phyloP scores from a whole-genome alignment of 306 rosid genomes.

The Betula pendula region DNA sequence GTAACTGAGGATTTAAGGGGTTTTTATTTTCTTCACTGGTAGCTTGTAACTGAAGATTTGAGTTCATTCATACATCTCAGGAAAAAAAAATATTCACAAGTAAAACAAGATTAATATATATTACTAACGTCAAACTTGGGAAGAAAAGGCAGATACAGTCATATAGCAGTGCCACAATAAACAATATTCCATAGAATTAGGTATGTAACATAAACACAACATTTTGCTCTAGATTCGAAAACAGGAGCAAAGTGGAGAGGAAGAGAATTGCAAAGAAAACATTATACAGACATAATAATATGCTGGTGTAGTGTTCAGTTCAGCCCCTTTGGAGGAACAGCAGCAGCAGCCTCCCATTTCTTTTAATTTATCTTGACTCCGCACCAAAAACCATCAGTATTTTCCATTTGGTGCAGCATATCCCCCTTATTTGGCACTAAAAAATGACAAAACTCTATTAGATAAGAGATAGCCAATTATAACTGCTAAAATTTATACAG shows the following conservation, averaged over 20 bases:
- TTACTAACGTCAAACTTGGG: neutral
- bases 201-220: neutral
- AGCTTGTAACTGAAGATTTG: neutral
- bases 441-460: conserved; percentile 21
- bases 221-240: neutral
- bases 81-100: neutral
- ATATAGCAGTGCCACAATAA: neutral
- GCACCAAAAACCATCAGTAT: conserved; percentile 30
- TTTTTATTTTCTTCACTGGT: neutral
- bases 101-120: neutral
- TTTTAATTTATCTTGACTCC: conserved; percentile 38
- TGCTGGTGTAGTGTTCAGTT: conserved; percentile 46
- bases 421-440: conserved; percentile 43
- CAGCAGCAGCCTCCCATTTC: conserved; percentile 95
- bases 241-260: neutral
- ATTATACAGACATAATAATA: conserved; percentile 60
- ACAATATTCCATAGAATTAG: neutral
- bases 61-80: neutral
- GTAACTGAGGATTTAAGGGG: conserved; percentile 13
- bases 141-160: neutral
- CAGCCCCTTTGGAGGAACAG: conserved; percentile 60
- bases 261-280: conserved; percentile 11
- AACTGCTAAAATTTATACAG: neutral
- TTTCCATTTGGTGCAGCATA: conserved; percentile 33
- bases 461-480: conserved; percentile 1